Conservation (phyloP, 192 early-diverging fungal species). For the Coemansia sp. region DNA sequence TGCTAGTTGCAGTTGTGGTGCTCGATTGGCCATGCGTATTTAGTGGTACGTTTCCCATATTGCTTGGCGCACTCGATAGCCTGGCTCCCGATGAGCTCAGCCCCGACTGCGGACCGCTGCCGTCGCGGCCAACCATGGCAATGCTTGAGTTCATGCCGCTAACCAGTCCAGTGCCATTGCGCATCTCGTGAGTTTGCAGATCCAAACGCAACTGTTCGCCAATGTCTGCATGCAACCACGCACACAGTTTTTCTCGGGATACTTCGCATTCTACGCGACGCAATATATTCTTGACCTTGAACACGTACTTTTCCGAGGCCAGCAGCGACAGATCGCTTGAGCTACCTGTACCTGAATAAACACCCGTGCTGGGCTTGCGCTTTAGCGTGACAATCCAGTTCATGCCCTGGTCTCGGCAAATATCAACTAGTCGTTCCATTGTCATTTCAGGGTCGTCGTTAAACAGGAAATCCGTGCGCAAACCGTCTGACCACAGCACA, state of each 20-base stretch:
- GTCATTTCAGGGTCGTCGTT: slow-evolving; percentile 70
- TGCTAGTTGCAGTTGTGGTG: not conserved
- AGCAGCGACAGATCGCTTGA: not conserved
- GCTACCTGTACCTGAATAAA: not conserved
- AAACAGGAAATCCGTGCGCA: slow-evolving; percentile 80
- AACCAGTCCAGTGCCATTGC: slow-evolving; percentile 4
- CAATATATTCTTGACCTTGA: slow-evolving; percentile 75
- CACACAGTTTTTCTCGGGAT: slow-evolving; percentile 56
- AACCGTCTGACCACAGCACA: slow-evolving; percentile 75
- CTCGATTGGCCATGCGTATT: no score
- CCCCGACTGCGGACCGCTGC: not conserved
- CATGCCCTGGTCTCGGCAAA: slow-evolving; percentile 67
- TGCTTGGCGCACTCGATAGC: no score
- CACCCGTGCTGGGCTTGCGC: slow-evolving; percentile 17
- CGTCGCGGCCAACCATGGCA: slow-evolving; percentile 13
- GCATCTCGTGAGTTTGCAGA: slow-evolving; percentile 49
- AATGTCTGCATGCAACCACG: slow-evolving; percentile 65
- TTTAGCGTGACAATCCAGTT: slow-evolving; percentile 82
- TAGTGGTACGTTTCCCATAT: no score
- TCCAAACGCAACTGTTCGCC: slow-evolving; percentile 66
- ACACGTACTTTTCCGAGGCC: slow-evolving; percentile 23
- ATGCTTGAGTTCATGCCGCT: slow-evolving; percentile 1
- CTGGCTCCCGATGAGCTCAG: no score
- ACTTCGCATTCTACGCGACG: slow-evolving; percentile 72
- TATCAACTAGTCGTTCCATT: slow-evolving; percentile 61